These are phyloP conservation scores for Pseudovirgaria hyperparasitica DNA, from an alignment of 2,329 filamentous ascomycete species.

Conservation along the genomic window DNA sequence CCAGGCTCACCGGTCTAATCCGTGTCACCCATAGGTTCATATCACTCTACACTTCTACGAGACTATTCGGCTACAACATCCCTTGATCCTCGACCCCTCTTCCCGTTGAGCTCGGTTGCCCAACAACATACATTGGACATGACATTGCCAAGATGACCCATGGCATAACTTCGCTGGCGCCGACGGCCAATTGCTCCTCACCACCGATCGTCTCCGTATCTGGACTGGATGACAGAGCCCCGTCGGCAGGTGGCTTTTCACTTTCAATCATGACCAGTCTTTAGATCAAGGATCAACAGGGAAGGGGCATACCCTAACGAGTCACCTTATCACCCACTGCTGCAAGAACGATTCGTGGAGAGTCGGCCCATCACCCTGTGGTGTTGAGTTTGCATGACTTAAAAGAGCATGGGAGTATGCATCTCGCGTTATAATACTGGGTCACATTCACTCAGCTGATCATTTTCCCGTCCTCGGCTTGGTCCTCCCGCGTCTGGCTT, in stretches of 20 bases:
- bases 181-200: too few relatives aligned
- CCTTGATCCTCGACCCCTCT: too few relatives aligned
- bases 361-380: slow-evolving; percentile 23
- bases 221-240: background rate
- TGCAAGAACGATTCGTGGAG: slow-evolving; percentile 25
- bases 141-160: too few relatives aligned
- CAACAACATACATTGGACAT: too few relatives aligned
- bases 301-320: slow-evolving; percentile 26
- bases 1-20: too few relatives aligned
- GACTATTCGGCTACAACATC: too few relatives aligned
- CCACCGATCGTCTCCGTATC: too few relatives aligned
- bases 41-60: too few relatives aligned
- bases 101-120: too few relatives aligned
- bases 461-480: slow-evolving; percentile 25
- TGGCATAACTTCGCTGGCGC: too few relatives aligned
- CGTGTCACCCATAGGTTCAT: too few relatives aligned
- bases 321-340: slow-evolving; percentile 35
- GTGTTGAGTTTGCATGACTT: slow-evolving; percentile 21
- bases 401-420: slow-evolving; percentile 23
- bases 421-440: slow-evolving; percentile 24
- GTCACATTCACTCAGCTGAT: slow-evolving; percentile 25
- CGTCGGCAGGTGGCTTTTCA: background rate
- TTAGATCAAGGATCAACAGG: slow-evolving; percentile 17
- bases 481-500: slow-evolving; percentile 24
- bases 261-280: slow-evolving; percentile 13